Base-by-base conservation (phyloP, 441 rosid species). In the Omphalea diandra region DNA sequence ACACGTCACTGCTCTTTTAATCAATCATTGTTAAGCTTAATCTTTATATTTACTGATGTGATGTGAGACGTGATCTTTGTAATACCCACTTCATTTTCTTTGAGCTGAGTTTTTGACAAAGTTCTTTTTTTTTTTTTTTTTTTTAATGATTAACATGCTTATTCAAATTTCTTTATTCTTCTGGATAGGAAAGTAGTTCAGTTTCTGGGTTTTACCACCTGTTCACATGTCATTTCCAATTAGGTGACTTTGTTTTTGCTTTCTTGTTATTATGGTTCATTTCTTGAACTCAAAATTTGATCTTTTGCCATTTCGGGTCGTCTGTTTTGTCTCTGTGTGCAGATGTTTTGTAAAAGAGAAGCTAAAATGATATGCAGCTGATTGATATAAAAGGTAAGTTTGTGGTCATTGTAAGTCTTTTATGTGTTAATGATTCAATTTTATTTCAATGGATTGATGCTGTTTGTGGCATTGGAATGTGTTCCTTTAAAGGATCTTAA, bases 321-420 rank as follows among this genome's bases (percentile, higher is more conserved):
- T 72, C 24, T 67, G 40, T 68, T 71, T 47, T 80, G 66, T 54
- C 46, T 65, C 22, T 58, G 60, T 59, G 22, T 64, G 74, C 82
- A 73, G 82, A 36, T 59, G 38, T 67, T 4, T 71, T 43, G 40
- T 50, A 68, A 44, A 70, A 24, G 15, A 40, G 50, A 47, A 59
- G 63, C 50, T 77, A 53, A 36, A 44, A 32, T 36, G 35, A 59
- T 38, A 49, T 59, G 38, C 70, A 20, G 61, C 58, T 63, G 63
- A 11, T 22, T 53, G 75, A 31, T 65, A 4, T 61, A 74, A 32
- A 55, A 26, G 61, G 81, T 74, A 38, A 75, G 67, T 65, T 46
- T 49, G 56, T 77, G 27, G 38, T 74, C 40, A 8, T n/a, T 50
- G 61, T 29, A 20, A 22, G 18, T 63, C 18, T 36, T 47, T 32